Base-by-base conservation (phyloP, 345 rosid genomes). In the Hibiscus syriacus region DNA sequence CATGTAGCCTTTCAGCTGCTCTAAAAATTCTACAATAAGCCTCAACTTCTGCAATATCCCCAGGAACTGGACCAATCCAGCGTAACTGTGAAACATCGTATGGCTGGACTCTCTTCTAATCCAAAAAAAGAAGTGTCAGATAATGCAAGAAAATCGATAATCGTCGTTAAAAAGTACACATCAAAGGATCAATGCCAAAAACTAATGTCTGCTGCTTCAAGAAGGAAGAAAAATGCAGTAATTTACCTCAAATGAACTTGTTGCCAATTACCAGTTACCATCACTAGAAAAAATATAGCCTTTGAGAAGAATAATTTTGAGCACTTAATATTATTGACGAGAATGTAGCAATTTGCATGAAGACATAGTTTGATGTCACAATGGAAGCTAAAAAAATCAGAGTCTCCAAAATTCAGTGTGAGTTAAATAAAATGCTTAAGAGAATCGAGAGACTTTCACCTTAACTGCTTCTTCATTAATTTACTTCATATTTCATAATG, bases 21-120 rank as follows among this genome's bases (percentile, higher is more conserved):
- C 97, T 83, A 65, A 93, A 93, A 32, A 90, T 89, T 69, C 99
- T 84, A 79, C 99, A 93, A 65, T 93, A 93, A 12, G 99, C 96
- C 80, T 93, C 97, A 29, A 93, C 83, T 79, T 93, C 99, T 52
- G 99, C 96, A 70, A 93, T 90, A 56, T 93, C 98, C 16, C 98
- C 97, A 45, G 98, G 97, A 64, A 93, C 77, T 23, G 97, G 98
- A 72, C 98, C 98, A 63, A 85, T 72, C 98, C 98, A 87, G 23
- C 81, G 90, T 78, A 84, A 66, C 80, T 84, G 87, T n/a, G 92
- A 84, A 3, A 50, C 65, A 74, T 87, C 98, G 8, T 74, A 80
- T 62, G 92, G 80, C 72, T 85, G 80, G 69, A 76, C 60, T 38
- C 75, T 69, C 80, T 78, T 76, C 59, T 65, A 69, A 58, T 73